Evolutionary conservation across 192 early-diverging fungal genomes (phyloP), one percentile per base, ranked within the genome.

Genomic region (Coemansia sp.): DNA sequence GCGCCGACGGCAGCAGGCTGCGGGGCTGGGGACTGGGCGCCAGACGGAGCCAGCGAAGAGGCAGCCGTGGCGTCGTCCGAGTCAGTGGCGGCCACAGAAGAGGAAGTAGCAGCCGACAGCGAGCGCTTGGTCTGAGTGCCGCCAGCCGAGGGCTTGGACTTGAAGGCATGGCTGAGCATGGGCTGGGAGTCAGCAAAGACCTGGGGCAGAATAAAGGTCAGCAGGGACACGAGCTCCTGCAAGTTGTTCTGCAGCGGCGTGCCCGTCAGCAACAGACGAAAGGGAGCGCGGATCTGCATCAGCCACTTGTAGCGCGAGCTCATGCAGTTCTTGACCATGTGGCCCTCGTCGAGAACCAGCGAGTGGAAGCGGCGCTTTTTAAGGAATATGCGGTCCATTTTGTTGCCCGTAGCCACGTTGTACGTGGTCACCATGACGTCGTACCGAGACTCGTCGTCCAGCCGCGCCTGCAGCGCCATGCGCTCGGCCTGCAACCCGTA

Each of bases 161-260:
- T 77, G 31, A 77, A 77, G 0, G 73, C 73, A 17, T 77, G 67
- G 17, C 52, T 69, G 19, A 77, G 67, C 58, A 49, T 59, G 18
- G 58, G 62, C 56, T 66, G 67, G 22, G 73, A 61, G 22, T 87
- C 72, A 1, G 75, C 53, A 70, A 95, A 92, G 8, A 91, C 71
- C 6, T 79, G 62, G 0, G 93, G 93, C 82, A 95, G 71, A 54
- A 95, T 88, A 70, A 95, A 95, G 0, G 85, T 88, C 34, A 95
- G 63, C 13, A 95, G 67, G 3, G 89, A 84, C 13, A 92, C 60
- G 2, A 96, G 81, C 60, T 96, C 94, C 63, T 90, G 86, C 29
- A 94, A 67, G 51, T 92, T 94, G 65, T 94, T 94, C 59, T 97
- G 91, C 25, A 82, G 51, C 5, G 87, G 87, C 10, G 94, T 97